These are phyloP conservation scores for Sphaerobolus stellatus DNA, from an alignment of 1,284 basidiomycete species.

Conservation along the genomic window DNA sequence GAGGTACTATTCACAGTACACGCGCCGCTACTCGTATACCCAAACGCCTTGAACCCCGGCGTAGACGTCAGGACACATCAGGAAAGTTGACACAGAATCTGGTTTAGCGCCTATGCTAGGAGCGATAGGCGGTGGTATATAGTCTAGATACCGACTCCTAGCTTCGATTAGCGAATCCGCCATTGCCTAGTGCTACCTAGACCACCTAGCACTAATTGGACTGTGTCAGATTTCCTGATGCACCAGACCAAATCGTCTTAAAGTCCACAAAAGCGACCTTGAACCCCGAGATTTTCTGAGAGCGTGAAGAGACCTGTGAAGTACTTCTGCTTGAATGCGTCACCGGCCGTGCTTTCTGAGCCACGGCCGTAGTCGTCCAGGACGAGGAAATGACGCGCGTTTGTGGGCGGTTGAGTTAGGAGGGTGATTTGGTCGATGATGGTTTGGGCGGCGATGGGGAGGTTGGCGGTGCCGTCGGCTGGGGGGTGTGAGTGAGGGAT, in stretches of 20 bases:
- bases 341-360: slow-evolving; percentile 22
- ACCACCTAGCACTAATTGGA: too few relatives aligned
- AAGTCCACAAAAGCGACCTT: slow-evolving; percentile 30
- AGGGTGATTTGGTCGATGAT: slow-evolving; percentile 15
- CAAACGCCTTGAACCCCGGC: slow-evolving; percentile 32
- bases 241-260: slow-evolving; percentile 30
- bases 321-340: slow-evolving; percentile 30
- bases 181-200: too few relatives aligned
- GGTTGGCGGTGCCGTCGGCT: slow-evolving; percentile 20
- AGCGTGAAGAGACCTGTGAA: slow-evolving; percentile 23
- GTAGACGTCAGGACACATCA: slow-evolving; percentile 25
- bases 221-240: too few relatives aligned
- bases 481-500: too few relatives aligned
- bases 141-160: too few relatives aligned
- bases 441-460: slow-evolving; percentile 15
- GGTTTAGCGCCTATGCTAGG: too few relatives aligned
- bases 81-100: too few relatives aligned
- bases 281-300: slow-evolving; percentile 15
- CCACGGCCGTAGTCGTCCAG: slow-evolving; percentile 33
- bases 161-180: too few relatives aligned
- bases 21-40: slow-evolving; percentile 33
- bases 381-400: slow-evolving; percentile 29
- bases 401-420: slow-evolving; percentile 24
- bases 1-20: slow-evolving; percentile 34
- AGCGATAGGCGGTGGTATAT: too few relatives aligned